Evolutionary conservation across 2,329 filamentous ascomycete genomes (phyloP).

Genomic region (Hypoxylon sp.): DNA sequence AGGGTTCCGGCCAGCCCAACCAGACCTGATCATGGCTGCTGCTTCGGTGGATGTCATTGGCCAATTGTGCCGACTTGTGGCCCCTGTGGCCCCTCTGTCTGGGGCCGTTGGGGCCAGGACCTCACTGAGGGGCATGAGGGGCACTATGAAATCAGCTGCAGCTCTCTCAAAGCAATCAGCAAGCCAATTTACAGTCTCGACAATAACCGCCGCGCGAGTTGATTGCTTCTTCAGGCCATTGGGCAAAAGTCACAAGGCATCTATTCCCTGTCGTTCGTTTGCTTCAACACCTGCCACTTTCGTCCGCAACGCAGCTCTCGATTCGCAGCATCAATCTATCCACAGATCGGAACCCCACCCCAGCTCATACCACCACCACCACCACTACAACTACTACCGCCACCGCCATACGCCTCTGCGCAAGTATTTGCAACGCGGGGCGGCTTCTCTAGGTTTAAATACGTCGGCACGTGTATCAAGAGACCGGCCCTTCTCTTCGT

Average conservation of each 20-base stretch:
- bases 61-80: constrained; percentile 20
- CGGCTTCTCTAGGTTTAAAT: constrained; percentile 22
- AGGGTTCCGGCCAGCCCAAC: constrained; percentile 1
- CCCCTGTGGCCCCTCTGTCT: constrained; percentile 21
- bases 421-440: constrained; percentile 12
- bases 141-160: constrained; percentile 14
- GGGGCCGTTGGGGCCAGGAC: constrained; percentile 7
- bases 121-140: constrained; percentile 36
- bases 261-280: constrained; percentile 29
- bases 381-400: no score
- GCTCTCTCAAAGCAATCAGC: constrained; percentile 24
- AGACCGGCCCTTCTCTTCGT: constrained; percentile 46
- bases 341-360: constrained; percentile 36
- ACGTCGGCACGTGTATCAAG: constrained; percentile 11
- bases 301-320: constrained; percentile 25
- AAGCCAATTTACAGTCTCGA: constrained; percentile 24
- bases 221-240: constrained; percentile 38
- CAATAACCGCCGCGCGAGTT: constrained; percentile 23
- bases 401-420: constrained; percentile 11
- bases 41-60: constrained; percentile 29
- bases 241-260: constrained; percentile 28
- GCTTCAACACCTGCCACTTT: constrained; percentile 46
- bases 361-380: constrained; percentile 21
- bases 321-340: constrained; percentile 39
- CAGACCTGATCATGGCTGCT: constrained; percentile 18